Percentiles rank a stretch among this genome's conserved stretches.
phyloP scores from a whole-genome alignment of 306 rosid genomes.

The Phaseolus lunatus region DNA sequence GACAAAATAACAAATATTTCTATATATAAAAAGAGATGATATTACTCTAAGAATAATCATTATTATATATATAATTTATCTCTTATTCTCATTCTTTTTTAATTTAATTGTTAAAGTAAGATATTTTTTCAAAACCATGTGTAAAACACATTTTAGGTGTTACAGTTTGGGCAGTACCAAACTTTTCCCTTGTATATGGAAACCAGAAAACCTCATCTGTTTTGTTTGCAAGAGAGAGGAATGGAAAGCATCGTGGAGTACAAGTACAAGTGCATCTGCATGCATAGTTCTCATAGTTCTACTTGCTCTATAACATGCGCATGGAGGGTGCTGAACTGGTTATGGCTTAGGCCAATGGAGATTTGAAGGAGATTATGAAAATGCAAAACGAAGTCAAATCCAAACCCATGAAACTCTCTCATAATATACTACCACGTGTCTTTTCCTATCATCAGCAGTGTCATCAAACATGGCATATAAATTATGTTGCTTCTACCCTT shows the following conservation, averaged over 20 bases:
- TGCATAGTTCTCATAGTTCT: not conserved
- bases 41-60: too few species aligned
- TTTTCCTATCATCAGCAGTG: not conserved
- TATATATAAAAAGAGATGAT: too few species aligned
- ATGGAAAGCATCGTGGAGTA: not conserved
- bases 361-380: not conserved
- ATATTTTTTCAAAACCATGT: too few species aligned
- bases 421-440: not conserved
- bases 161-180: not conserved
- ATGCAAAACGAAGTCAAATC: not conserved
- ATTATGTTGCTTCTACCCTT: not conserved
- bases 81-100: too few species aligned
- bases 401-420: not conserved
- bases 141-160: too few species aligned
- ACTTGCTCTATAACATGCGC: not conserved
- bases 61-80: too few species aligned
- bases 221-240: not conserved
- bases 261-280: too few species aligned
- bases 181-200: not conserved
- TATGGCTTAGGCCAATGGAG: constrained; percentile 13
- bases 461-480: not conserved
- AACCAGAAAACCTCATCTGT: too few species aligned
- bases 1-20: too few species aligned
- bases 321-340: not conserved
- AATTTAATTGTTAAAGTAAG: too few species aligned